Percentiles rank a stretch among this genome's conserved stretches.
Evolutionary conservation across 1,284 basidiomycete genomes (phyloP).

Genomic region (Somion occarium): DNA sequence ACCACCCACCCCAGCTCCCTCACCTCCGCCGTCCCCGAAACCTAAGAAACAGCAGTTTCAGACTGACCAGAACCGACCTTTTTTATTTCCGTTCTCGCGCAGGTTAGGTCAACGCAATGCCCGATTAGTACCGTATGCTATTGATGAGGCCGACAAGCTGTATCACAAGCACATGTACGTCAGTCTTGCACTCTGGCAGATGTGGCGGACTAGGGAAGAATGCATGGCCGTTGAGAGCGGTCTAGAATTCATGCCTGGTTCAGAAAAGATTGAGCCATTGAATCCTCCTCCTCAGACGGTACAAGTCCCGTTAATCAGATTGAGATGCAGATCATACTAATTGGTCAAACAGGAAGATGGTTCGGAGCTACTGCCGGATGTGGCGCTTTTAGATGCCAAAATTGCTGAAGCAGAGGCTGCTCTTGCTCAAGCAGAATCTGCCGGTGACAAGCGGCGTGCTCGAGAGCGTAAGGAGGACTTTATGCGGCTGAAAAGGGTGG

Average conservation of each 20-base stretch:
- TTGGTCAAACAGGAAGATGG: conserved; percentile 49
- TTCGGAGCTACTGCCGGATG: conserved; percentile 59
- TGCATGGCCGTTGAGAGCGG: conserved; percentile 94
- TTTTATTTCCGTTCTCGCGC: conserved; percentile 91
- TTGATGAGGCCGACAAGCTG: conserved; percentile 92
- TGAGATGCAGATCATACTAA: conserved; percentile 1
- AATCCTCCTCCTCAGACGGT: conserved; percentile 27
- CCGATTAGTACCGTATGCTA: conserved; percentile 85
- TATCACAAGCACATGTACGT: conserved; percentile 92
- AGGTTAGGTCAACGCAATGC: conserved; percentile 38
- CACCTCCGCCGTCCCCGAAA: conserved; percentile 84
- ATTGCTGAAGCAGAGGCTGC: conserved; percentile 63
- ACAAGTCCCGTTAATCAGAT: conserved; percentile 26
- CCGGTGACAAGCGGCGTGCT: conserved; percentile 55
- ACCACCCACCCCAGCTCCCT: conserved; percentile 82
- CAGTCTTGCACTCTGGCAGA: conserved; percentile 86
- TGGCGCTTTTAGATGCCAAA: conserved; percentile 66
- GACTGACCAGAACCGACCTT: conserved; percentile 93
- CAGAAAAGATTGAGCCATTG: conserved; percentile 38
- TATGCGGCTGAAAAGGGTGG: conserved; percentile 81
- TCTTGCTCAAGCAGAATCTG: conserved; percentile 48
- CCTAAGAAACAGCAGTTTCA: conserved; percentile 99
- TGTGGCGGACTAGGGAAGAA: conserved; percentile 93
- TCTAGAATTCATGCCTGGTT: conserved; percentile 71
- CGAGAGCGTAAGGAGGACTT: conserved; percentile 74